phyloP scores from a whole-genome alignment of 1,284 basidiomycete species.

The Amylostereum chailletii region DNA sequence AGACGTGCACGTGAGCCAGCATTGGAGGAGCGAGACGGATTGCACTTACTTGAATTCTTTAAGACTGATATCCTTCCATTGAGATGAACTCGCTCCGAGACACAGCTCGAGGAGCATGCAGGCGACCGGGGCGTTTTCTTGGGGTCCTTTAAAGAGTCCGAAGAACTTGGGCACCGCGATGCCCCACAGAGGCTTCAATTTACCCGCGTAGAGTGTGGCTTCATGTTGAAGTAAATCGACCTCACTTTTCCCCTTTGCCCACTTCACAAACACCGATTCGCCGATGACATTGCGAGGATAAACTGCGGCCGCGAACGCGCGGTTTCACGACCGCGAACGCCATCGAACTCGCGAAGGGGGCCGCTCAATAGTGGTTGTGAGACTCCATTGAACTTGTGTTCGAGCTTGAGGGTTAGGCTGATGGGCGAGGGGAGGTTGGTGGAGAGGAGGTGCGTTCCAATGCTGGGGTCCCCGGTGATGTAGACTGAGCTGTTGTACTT shows the following conservation, averaged over 20 bases:
- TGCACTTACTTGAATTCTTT: constrained; percentile 5
- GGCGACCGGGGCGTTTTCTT: constrained; percentile 2
- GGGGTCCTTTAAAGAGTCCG: constrained; percentile 5
- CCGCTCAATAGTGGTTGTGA: no score
- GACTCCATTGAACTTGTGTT: no score
- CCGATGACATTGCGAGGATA: not conserved
- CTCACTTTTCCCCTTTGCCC: constrained; percentile 6
- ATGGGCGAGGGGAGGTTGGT: no score
- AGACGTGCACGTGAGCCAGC: not conserved
- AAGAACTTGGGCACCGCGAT: constrained; percentile 9
- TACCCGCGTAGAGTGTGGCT: constrained; percentile 5
- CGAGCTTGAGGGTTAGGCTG: no score
- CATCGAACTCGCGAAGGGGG: no score
- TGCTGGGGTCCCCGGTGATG: no score
- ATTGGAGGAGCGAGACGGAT: not conserved
- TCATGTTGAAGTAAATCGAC: constrained; percentile 7
- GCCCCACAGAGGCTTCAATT: constrained; percentile 8
- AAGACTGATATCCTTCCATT: not conserved
- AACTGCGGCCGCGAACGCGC: not conserved
- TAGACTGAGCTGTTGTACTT: no score
- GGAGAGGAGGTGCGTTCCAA: no score
- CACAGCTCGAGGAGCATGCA: constrained; percentile 10
- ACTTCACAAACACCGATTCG: constrained; percentile 4
- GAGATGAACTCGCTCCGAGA: not conserved
- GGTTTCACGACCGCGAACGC: not conserved